Conservation (phyloP, 495 filamentous ascomycete species). For the Penicillium canescens region DNA sequence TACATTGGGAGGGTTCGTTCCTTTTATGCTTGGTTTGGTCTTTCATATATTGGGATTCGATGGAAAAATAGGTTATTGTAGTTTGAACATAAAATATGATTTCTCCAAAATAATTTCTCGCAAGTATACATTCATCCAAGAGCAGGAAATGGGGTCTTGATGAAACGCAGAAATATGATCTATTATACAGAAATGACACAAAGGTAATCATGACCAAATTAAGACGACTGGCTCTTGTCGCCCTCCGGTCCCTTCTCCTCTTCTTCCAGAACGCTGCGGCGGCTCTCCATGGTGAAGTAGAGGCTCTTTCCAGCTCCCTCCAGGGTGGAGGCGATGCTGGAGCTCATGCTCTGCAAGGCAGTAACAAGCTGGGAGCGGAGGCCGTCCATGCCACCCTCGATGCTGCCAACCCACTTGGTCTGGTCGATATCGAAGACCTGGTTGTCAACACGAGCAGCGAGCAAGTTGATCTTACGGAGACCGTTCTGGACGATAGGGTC, state of each 20-base stretch:
- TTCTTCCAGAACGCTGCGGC: slow-evolving; percentile 75
- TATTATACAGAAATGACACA: slow-evolving; percentile 43
- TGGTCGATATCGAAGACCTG: slow-evolving; percentile 80
- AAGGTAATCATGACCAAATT: slow-evolving; percentile 9
- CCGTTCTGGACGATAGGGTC: slow-evolving; percentile 74
- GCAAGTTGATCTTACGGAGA: slow-evolving; percentile 79
- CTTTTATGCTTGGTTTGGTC: not conserved
- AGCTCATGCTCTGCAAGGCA: slow-evolving; percentile 74
- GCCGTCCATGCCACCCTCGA: slow-evolving; percentile 78
- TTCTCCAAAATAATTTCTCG: slow-evolving; percentile 2
- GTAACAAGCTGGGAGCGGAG: slow-evolving; percentile 78
- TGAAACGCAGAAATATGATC: slow-evolving; percentile 21
- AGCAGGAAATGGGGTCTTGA: slow-evolving; percentile 15
- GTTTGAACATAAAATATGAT: slow-evolving; percentile 1
- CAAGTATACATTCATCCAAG: slow-evolving; percentile 25
- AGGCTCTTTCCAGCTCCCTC: slow-evolving; percentile 77
- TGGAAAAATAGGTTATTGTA: not conserved
- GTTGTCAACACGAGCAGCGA: slow-evolving; percentile 81
- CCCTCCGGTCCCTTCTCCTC: slow-evolving; percentile 48
- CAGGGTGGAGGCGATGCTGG: slow-evolving; percentile 68
- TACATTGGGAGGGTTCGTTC: not conserved
- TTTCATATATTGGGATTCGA: not conserved
- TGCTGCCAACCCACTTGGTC: slow-evolving; percentile 80
- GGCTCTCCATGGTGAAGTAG: slow-evolving; percentile 81
- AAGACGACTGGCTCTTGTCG: slow-evolving; percentile 41